Base-by-base conservation (phyloP, 164 flowering plant species). In the Magnolia kwangsiensis region DNA sequence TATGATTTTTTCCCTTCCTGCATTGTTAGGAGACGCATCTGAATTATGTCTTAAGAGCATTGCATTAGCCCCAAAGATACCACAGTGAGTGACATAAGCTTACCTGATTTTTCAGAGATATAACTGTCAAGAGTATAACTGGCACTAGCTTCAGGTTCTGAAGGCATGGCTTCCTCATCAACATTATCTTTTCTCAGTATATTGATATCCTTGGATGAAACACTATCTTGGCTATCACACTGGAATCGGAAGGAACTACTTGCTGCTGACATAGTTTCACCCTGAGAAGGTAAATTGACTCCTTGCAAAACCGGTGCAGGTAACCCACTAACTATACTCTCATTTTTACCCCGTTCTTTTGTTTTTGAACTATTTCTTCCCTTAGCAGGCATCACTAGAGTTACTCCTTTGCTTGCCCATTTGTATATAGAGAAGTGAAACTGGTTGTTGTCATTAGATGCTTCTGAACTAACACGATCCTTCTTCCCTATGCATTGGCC, bases 381-480 rank as follows among this genome's bases (percentile, higher is more conserved):
- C 67, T 83, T 80, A 58, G 88, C 77, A 67, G 89, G 86, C 80
- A 86, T 75, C 45, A 66, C 74, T 14, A 86, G 37, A 1, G 92
- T 91, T 16, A 85, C 87, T 68, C 91, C 95, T 80, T 85, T 86
- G 77, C 87, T 86, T 50, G 91, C 92, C 99, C 99, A 96, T 79
- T 90, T 94, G 84, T 94, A 88, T 75, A 96, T 91, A 20, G 98
- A 96, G 82, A 96, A 94, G 78, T 96, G 99, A 80, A 92, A 93
- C 21, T 85, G 86, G 69, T 66, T 76, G 63, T 74, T 74, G 45
- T 69, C 73, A 9, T 13, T 67, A 58, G 27, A 27, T 74, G 71
- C 81, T 78, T 83, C 78, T 59, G 85, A 55, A 67, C 63, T 21
- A 72, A 63, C 78, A 18, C 67, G 78, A 75, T 74, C 82, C 19